phyloP scores from a whole-genome alignment of 305 asterid genomes.

The Fraxinus sp. region DNA sequence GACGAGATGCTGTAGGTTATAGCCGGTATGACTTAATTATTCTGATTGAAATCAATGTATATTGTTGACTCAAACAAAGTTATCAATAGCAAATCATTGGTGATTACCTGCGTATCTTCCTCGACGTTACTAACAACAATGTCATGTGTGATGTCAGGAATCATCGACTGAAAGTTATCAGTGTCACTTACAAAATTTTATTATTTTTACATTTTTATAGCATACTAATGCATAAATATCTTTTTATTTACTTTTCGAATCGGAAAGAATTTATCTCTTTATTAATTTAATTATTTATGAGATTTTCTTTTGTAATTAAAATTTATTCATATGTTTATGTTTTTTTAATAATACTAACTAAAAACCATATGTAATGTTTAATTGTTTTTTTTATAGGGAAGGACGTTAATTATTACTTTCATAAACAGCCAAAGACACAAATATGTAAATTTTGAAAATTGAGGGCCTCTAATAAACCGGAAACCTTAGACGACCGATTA shows the following conservation, averaged over 20 bases:
- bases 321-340: not conserved
- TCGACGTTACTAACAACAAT: too few species aligned
- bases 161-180: not conserved
- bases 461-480: too few species aligned
- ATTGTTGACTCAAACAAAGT: not conserved
- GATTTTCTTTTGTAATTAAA: not conserved
- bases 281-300: not conserved
- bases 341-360: not conserved
- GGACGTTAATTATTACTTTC: not conserved
- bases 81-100: not conserved
- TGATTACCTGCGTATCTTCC: not conserved
- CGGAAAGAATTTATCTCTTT: not conserved
- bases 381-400: not conserved
- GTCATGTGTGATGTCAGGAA: not conserved
- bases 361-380: not conserved
- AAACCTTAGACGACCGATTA: too few species aligned
- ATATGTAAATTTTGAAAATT: too few species aligned
- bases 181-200: not conserved
- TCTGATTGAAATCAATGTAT: too few species aligned
- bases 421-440: not conserved
- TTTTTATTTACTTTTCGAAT: too few species aligned
- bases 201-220: not conserved
- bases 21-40: not conserved
- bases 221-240: not conserved
- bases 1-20: not conserved